A percentile compares a stretch with the other conserved stretches of the same genome.
phyloP scores from a whole-genome alignment of 139 green algal species.

The Spirogloea muscicola region DNA sequence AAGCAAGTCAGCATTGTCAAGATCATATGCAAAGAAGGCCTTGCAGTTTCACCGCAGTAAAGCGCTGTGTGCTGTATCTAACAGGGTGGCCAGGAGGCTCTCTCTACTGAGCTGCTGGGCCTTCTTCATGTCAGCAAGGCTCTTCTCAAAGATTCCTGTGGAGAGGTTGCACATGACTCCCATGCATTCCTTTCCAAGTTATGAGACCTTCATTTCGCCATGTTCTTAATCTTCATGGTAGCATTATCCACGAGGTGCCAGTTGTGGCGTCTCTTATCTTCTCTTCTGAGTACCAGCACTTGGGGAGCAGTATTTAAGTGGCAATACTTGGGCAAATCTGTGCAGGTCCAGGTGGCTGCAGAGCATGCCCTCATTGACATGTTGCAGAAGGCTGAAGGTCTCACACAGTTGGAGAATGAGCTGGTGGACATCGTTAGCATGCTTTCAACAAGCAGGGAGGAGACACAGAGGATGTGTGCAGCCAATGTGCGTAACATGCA shows the following conservation, averaged over 20 bases:
- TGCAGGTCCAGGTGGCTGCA: conserved; percentile 9
- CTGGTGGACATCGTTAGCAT: no score
- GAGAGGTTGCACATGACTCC: background rate
- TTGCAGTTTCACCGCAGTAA: background rate
- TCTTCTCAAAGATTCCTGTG: conserved; percentile 1
- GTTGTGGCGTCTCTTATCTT: background rate
- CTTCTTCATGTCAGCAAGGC: background rate
- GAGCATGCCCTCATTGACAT: conserved; percentile 8
- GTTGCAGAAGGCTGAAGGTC: no score
- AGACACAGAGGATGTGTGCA: no score
- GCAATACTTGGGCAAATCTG: background rate
- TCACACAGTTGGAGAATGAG: no score
- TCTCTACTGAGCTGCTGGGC: background rate
- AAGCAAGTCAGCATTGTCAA: background rate
- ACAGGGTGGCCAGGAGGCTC: background rate
- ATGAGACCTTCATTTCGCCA: background rate
- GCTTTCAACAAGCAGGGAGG: no score
- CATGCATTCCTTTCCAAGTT: background rate
- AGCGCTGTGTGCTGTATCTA: background rate
- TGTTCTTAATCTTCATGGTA: background rate
- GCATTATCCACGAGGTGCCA: background rate
- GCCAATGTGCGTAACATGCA: no score
- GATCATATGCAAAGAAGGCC: background rate
- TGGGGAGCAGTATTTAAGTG: background rate
- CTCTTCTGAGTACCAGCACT: background rate